Base-by-base conservation (phyloP, 2,329 filamentous ascomycete genomes). In the Calonectria pauciramosa region DNA sequence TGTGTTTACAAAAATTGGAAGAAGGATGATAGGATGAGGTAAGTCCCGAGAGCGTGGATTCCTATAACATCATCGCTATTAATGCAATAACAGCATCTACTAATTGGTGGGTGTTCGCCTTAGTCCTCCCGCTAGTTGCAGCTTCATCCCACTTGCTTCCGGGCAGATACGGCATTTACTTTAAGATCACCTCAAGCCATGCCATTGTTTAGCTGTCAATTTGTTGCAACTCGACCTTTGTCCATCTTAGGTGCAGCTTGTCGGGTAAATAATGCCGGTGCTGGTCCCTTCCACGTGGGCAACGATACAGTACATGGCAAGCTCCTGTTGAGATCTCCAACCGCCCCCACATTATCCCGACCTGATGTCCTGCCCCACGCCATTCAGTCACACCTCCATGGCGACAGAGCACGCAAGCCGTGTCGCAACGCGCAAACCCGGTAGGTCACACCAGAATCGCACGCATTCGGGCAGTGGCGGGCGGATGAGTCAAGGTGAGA, bases 331-430 rank as follows among this genome's bases (percentile, higher is more conserved):
- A 36, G 32, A 54, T 20, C 34, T 68, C 26, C 30, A 28, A 26
- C 32, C 16, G 32, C 52, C n/a, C 9, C 47, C 54, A 60, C 36
- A n/a, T 14, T 23, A 20, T 26, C 18, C 36, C 38, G 14, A 49
- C 18, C 5, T 32, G 41, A 23, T 32, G n/a, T 28, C 28, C 52
- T 14, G 44, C 38, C 28, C 30, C 38, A 47, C 52, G 65, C 52
- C 65, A 68, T 59, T 38, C 26, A 23, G 52, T 69, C 67, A 69
- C 60, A 49, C 36, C 36, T 65, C 60, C 18, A 65, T 49, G 7
- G 28, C 18, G 38, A 34, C n/a, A 13, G 34, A 70, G 56, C 68
- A 70, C 68, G 56, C 68, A 70, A 70, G 56, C 56, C 67, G 36
- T 70, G 30, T 26, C 32, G 30, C 28, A 52, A 63, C 67, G 54